phyloP scores from a whole-genome alignment of 352 stramenopile genomes.

The Elongisporangium undulatum region DNA sequence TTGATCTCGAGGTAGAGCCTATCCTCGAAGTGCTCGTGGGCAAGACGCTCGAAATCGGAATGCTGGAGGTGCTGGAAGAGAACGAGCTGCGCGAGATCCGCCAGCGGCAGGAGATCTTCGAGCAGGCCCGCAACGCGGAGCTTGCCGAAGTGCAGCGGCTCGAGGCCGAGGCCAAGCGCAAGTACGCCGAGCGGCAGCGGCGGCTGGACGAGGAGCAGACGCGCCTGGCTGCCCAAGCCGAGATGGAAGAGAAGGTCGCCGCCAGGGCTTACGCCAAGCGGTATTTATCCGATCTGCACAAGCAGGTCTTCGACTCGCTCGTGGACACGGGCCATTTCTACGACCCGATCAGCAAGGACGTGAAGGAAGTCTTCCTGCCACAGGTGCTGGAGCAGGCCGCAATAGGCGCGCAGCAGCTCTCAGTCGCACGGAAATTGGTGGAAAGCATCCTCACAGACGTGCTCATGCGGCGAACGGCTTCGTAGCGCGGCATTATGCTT shows the following conservation, averaged over 20 bases:
- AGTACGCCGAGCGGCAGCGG: conserved; percentile 89
- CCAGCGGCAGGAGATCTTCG: conserved; percentile 89
- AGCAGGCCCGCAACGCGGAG: conserved; percentile 90
- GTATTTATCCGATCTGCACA: conserved; percentile 86
- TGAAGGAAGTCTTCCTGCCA: conserved; percentile 81
- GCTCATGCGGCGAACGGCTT: conserved; percentile 17
- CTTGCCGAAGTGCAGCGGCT: conserved; percentile 92
- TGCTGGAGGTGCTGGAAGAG: conserved; percentile 95
- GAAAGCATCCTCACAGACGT: conserved; percentile 25
- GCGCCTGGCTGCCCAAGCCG: conserved; percentile 61
- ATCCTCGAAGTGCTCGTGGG: conserved; percentile 94
- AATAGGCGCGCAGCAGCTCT: conserved; percentile 32
- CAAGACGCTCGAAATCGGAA: conserved; percentile 92
- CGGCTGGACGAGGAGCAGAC: conserved; percentile 79
- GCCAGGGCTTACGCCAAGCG: conserved; percentile 85
- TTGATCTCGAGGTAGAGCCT: conserved; percentile 93
- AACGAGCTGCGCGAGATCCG: conserved; percentile 89
- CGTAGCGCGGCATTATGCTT: background rate
- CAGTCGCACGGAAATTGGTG: conserved; percentile 27
- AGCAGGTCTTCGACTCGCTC: conserved; percentile 84
- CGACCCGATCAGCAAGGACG: conserved; percentile 83
- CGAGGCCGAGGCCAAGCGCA: conserved; percentile 90
- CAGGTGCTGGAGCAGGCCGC: conserved; percentile 42
- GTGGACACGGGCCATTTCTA: conserved; percentile 87
- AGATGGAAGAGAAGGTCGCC: conserved; percentile 92